These are phyloP conservation scores for Rhamnella rubrinervis DNA, from an alignment of 331 rosid species.

Conservation along the genomic window DNA sequence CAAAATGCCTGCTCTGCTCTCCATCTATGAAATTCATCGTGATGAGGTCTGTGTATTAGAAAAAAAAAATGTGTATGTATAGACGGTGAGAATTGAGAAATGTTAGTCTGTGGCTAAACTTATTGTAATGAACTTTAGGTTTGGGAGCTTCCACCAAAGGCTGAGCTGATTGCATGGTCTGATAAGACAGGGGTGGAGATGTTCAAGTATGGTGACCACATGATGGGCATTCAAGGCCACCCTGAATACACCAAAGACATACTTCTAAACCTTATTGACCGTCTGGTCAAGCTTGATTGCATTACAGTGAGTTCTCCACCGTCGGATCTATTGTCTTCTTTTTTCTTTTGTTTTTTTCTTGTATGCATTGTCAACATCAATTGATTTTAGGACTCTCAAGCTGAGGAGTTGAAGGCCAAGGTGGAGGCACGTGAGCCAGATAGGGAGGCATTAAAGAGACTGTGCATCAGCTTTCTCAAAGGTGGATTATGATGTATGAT, in stretches of 20 bases:
- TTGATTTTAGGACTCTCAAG: slow-evolving; percentile 44
- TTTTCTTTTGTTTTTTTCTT: not conserved
- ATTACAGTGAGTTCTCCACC: slow-evolving; percentile 39
- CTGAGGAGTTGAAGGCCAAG: slow-evolving; percentile 46
- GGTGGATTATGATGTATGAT: slow-evolving; percentile 38
- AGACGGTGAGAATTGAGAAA: not conserved
- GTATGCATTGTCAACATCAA: not conserved
- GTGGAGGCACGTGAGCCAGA: slow-evolving; percentile 51
- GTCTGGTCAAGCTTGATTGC: slow-evolving; percentile 42
- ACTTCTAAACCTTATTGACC: slow-evolving; percentile 66
- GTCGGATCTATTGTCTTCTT: no score
- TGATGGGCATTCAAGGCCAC: slow-evolving; percentile 93
- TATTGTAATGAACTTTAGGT: slow-evolving; percentile 33
- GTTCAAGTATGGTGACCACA: slow-evolving; percentile 69
- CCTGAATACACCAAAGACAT: slow-evolving; percentile 84
- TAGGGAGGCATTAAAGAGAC: slow-evolving; percentile 59
- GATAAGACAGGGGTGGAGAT: slow-evolving; percentile 73
- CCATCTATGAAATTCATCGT: slow-evolving; percentile 67
- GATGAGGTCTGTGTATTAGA: slow-evolving; percentile 57
- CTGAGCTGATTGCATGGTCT: slow-evolving; percentile 78
- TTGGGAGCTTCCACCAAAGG: slow-evolving; percentile 66
- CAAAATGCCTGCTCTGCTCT: slow-evolving; percentile 55
- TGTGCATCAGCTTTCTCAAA: slow-evolving; percentile 67
- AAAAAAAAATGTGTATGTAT: no score
- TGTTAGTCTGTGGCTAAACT: not conserved